phyloP scores from a whole-genome alignment of 345 rosid genomes.

The Pseudoturritis turrita region DNA sequence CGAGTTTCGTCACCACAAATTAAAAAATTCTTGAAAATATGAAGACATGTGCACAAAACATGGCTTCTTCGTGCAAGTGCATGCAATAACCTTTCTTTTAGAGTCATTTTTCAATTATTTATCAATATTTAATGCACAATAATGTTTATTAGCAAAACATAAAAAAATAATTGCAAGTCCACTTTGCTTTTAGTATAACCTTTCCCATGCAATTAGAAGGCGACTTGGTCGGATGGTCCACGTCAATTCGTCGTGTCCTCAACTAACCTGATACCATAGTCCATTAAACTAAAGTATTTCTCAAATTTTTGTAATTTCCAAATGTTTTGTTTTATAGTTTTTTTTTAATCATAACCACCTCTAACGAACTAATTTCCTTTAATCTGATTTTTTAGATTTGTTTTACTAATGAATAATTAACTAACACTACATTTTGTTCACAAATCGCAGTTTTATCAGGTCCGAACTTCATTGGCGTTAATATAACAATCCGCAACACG shows the following conservation, averaged over 20 bases:
- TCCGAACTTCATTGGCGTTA: conserved; percentile 67
- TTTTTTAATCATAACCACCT: background rate
- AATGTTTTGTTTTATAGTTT: background rate
- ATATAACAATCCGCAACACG: conserved; percentile 80
- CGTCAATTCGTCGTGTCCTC: conserved; percentile 28
- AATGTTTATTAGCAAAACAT: background rate
- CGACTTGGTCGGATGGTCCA: conserved; percentile 30
- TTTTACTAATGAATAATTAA: background rate
- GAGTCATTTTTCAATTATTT: background rate
- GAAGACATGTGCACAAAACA: conserved; percentile 16
- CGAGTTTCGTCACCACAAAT: conserved; percentile 3
- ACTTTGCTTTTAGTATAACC: background rate
- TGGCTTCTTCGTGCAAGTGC: conserved; percentile 25
- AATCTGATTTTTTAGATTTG: background rate
- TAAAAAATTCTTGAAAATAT: background rate
- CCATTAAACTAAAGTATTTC: conserved; percentile 9
- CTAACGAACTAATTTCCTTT: background rate
- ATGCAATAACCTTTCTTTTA: conserved; percentile 15
- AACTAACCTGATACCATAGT: conserved; percentile 15
- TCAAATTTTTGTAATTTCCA: background rate
- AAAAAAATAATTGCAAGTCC: background rate
- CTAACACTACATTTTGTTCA: conserved; percentile 4
- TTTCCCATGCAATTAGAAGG: conserved; percentile 22
- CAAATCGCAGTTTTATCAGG: conserved; percentile 56
- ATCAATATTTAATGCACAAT: background rate